Base-by-base conservation (phyloP, 2,329 filamentous ascomycete genomes). In the Neofusicoccum parvum region DNA sequence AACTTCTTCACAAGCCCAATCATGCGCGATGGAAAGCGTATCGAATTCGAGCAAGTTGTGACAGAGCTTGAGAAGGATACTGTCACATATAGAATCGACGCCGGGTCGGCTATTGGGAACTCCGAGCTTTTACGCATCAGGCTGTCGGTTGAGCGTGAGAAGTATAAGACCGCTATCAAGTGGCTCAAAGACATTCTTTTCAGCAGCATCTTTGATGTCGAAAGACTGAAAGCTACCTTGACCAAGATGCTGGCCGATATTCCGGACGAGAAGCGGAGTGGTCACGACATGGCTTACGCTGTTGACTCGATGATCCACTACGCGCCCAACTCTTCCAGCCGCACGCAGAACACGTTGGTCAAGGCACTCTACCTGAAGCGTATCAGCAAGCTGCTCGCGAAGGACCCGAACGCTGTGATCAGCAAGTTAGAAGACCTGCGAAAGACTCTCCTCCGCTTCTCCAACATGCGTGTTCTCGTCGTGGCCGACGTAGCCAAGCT, bases 1-100 rank as follows among this genome's bases (percentile, higher is more conserved):
- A 95, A 94, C 73, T 97, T 98, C 81, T 99, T 98, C 83, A 94
- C 92, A 74, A 92, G 93, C 0, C 95, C 94, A 2, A 89, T 99
- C 67, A 84, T 85, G 72, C 88, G 89, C 36, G 85, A 93, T 71
- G 93, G 92, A 49, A 84, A 92, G 74, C 86, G 86, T 27, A 81
- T 99, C 36, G 88, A 90, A 54, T 99, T 98, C 72, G 95, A 98
- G 75, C 87, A 97, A 68, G 92, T 98, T 3, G 93, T 98, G 50
- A 92, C 92, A 74, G 89, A 94, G 74, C 85, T 99, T 3, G 95
- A 99, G 78, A 88, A 90, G 73, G 94, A 98, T 71, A 98, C 95
- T 0, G 89, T 98, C 66, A 89, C 88, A 69, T 98, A 97, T 76
- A 83, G 81, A 1, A 87, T 97, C 69, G 87, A 88, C 67, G 87